Base-by-base conservation (phyloP, 192 early-diverging fungal genomes). In the Coemansia reversa region DNA sequence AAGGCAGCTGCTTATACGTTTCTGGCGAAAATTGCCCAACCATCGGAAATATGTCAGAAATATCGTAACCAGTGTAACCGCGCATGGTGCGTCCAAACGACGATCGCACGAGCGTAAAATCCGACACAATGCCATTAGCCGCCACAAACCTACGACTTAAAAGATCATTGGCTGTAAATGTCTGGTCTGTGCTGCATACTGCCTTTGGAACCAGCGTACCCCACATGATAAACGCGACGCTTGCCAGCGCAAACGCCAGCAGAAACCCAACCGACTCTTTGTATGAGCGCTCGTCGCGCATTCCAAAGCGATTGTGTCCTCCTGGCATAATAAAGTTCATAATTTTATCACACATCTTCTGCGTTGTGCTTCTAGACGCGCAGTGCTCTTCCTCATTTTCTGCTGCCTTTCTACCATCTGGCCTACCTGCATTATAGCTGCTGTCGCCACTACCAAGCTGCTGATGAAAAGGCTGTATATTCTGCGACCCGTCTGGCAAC, bases 201-300 rank as follows among this genome's bases (percentile, higher is more conserved):
- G 68, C 73, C 39, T 75, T 74, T 20, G 78, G 78, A 19, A 70
- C 78, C 45, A 81, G 69, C 12, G 69, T 75, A 30, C 72, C 78
- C 78, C 78, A 81, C 71, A 80, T 64, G 45, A 66, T 80, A 27
- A 80, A 75, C 51, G 69, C 72, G 1, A 80, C 77, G 62, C 72
- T 80, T 45, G 72, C 72, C 56, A 80, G 58, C 57, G 60, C 72
- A 55, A 80, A 80, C 30, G 73, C 73, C 20, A 75, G 57, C 51
- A 81, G 55, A 53, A 75, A 81, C 4, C 69, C 73, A 23, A 81
- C 60, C 7, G 59, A 73, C 47, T 75, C 72, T 18, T 62, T 70
- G 42, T 68, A 71, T 16, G 65, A 54, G 62, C 67, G 57, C 22
- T 55, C 58, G 35, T 69, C 73, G 24, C 72, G 63, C 58, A 54